A percentile compares a stretch with the other conserved stretches of the same genome.
These are phyloP conservation scores for Phytophthora foliorum DNA, from an alignment of 352 stramenopile species.

Conservation along the genomic window DNA sequence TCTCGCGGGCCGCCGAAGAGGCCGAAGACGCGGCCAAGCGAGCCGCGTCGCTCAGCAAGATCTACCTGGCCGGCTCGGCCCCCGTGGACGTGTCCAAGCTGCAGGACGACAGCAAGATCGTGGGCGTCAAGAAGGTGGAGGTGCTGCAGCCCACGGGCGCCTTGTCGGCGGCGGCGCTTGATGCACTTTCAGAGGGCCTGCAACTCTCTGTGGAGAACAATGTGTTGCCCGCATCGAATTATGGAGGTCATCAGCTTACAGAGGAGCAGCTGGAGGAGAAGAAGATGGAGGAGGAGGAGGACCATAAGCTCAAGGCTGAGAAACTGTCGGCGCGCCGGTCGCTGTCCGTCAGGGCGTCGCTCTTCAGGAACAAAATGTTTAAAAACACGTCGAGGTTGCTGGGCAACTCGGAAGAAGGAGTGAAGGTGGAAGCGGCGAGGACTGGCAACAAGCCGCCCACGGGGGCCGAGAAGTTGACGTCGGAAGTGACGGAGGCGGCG, in stretches of 20 bases:
- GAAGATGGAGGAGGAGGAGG: constrained; percentile 90
- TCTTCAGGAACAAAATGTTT: constrained; percentile 87
- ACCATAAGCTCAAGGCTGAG: constrained; percentile 83
- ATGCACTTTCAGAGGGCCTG: constrained; percentile 80
- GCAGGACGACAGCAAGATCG: constrained; percentile 81
- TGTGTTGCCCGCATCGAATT: constrained; percentile 32
- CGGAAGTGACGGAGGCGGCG: constrained; percentile 15
- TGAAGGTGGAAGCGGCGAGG: constrained; percentile 24
- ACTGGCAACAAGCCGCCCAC: constrained; percentile 19
- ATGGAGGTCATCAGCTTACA: constrained; percentile 49
- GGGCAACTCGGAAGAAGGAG: constrained; percentile 33
- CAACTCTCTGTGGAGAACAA: constrained; percentile 79
- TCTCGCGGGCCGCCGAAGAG: constrained; percentile 30
- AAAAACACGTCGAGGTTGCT: constrained; percentile 52
- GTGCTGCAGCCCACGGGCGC: constrained; percentile 79
- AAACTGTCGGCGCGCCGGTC: constrained; percentile 75
- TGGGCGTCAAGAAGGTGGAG: constrained; percentile 80
- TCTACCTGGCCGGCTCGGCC: constrained; percentile 85
- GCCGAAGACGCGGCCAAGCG: constrained; percentile 55
- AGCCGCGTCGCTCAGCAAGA: constrained; percentile 82
- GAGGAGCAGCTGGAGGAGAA: constrained; percentile 89
- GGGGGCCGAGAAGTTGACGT: constrained; percentile 26
- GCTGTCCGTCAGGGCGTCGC: constrained; percentile 68
- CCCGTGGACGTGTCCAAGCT: constrained; percentile 86
- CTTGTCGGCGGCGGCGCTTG: constrained; percentile 79